A percentile compares a stretch with the other conserved stretches of the same genome.
phyloP scores from a whole-genome alignment of 345 rosid genomes.

The Populus ilicifolia region DNA sequence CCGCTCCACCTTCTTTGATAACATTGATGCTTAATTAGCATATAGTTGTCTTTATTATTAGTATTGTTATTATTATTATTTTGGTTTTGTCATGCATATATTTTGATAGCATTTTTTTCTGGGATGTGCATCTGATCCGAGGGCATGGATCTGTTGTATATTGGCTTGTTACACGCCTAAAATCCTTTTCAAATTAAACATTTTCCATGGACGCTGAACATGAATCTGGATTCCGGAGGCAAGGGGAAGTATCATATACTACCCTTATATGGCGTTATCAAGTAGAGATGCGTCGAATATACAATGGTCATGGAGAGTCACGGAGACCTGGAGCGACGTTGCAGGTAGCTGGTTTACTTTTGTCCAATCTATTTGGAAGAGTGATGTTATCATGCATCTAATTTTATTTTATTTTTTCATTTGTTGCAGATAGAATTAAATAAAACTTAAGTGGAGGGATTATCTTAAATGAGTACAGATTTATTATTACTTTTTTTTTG shows the following conservation, averaged over 20 bases:
- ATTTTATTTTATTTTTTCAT: background rate
- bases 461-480: background rate
- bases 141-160: background rate
- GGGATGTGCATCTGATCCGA: background rate
- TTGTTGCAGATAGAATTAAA: background rate
- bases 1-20: background rate
- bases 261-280: background rate
- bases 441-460: background rate
- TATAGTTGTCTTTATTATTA: too few relatives aligned
- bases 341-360: background rate
- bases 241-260: background rate
- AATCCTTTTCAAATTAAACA: background rate
- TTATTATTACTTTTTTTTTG: background rate
- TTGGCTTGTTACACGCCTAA: background rate
- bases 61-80: too few relatives aligned
- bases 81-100: background rate
- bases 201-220: background rate
- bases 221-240: background rate
- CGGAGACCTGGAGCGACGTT: background rate
- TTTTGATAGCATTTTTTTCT: background rate
- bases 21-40: background rate
- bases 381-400: background rate
- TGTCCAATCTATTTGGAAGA: background rate
- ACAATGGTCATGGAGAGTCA: background rate
- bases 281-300: background rate